These are phyloP conservation scores for Fusarium azukiicola DNA, from an alignment of 2,329 filamentous ascomycete species.

Conservation along the genomic window DNA sequence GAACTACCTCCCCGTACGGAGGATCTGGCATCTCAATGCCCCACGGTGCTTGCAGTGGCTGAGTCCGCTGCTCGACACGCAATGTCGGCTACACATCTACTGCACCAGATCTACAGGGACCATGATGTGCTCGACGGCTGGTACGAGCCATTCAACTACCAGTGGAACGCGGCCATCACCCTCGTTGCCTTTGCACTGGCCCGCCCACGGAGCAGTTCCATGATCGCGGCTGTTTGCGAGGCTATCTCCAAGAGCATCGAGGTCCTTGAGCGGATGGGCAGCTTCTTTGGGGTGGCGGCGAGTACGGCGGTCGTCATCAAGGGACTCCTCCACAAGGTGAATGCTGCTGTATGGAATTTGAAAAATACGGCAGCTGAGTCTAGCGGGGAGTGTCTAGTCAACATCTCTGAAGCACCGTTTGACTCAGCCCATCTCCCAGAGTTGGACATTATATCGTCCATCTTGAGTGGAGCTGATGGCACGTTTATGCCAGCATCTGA, in stretches of 20 bases:
- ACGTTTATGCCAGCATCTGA: constrained; percentile 6
- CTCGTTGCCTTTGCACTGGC: constrained; percentile 54
- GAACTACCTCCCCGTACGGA: not conserved
- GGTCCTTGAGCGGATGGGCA: constrained; percentile 16
- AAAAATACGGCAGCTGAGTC: not conserved
- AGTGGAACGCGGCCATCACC: constrained; percentile 49
- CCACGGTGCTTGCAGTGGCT: not conserved
- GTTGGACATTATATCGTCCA: not conserved
- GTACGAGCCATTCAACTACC: constrained; percentile 46
- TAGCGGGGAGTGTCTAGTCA: not conserved
- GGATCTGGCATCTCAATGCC: no score
- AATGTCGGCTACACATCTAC: not conserved
- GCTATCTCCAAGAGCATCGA: constrained; percentile 3
- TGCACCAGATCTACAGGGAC: constrained; percentile 10
- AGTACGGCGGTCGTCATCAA: constrained; percentile 14
- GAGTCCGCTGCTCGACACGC: constrained; percentile 10
- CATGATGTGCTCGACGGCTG: constrained; percentile 54
- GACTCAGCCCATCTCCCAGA: not conserved
- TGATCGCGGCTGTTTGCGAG: not conserved
- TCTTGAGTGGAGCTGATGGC: not conserved
- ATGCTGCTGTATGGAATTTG: not conserved
- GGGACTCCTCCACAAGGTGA: not conserved
- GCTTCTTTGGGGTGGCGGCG: constrained; percentile 24
- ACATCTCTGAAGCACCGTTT: not conserved
- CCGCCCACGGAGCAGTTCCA: constrained; percentile 32